Percentiles rank a stretch among this genome's conserved stretches.
Conservation (phyloP, 2,329 filamentous ascomycete species). For the Waltergamsia citrina region DNA sequence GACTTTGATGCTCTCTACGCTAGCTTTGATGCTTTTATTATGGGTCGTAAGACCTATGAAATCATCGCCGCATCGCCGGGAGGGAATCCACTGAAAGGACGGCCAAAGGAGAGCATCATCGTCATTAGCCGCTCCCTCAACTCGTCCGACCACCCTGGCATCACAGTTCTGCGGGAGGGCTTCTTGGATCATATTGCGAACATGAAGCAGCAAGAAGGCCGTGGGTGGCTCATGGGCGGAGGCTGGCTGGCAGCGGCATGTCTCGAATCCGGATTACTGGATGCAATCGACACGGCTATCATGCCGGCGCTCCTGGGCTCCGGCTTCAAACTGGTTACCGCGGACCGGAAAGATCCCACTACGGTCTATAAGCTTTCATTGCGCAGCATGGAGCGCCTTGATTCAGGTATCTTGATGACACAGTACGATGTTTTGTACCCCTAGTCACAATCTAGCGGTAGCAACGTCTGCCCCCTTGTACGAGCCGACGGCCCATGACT, state of each 20-base stretch:
- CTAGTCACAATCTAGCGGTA: no score
- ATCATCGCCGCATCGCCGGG: slow-evolving; percentile 10
- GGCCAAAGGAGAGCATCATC: slow-evolving; percentile 12
- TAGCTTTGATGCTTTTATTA: slow-evolving; percentile 20
- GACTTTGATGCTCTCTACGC: slow-evolving; percentile 20
- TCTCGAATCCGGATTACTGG: slow-evolving; percentile 17
- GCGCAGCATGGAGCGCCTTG: slow-evolving; percentile 5
- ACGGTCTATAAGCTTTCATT: slow-evolving; percentile 7
- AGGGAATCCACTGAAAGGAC: slow-evolving; percentile 11
- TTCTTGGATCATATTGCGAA: slow-evolving; percentile 10
- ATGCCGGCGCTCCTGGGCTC: slow-evolving; percentile 12
- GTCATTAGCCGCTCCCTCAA: slow-evolving; percentile 15
- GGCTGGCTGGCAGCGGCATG: slow-evolving; percentile 16
- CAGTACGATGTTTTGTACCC: slow-evolving; percentile 8
- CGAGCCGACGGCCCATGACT: no score
- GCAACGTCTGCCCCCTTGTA: no score
- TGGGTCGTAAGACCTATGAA: slow-evolving; percentile 25
- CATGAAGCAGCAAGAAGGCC: slow-evolving; percentile 12
- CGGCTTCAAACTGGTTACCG: slow-evolving; percentile 14
- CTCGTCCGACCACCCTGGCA: slow-evolving; percentile 8
- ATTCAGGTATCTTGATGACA: slow-evolving; percentile 13
- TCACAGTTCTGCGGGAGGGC: slow-evolving; percentile 14
- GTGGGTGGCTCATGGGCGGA: slow-evolving; percentile 27
- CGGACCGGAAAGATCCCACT: slow-evolving; percentile 1
- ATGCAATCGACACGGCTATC: slow-evolving; percentile 17